phyloP scores from a whole-genome alignment of 2,329 filamentous ascomycete species.

The Aspergillus niger region DNA sequence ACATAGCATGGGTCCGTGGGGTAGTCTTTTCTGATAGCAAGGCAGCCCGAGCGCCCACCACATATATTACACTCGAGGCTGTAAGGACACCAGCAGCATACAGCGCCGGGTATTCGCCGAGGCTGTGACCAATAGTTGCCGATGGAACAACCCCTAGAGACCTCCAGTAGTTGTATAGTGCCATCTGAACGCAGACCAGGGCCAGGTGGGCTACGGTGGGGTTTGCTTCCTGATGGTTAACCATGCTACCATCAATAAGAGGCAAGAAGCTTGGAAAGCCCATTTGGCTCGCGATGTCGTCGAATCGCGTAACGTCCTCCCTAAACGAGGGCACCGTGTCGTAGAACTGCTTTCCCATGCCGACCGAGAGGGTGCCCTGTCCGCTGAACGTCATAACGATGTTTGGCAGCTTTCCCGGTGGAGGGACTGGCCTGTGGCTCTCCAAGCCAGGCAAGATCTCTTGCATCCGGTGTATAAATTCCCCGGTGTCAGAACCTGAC shows the following conservation, averaged over 20 bases:
- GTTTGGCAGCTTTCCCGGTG: slow-evolving; percentile 21
- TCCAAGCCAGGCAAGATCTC: slow-evolving; percentile 20
- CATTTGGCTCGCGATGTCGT: slow-evolving; percentile 33
- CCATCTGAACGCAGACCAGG: slow-evolving; percentile 46
- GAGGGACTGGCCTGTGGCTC: slow-evolving; percentile 14
- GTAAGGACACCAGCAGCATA: slow-evolving; percentile 29
- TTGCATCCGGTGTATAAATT: not conserved
- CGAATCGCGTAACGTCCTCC: slow-evolving; percentile 30
- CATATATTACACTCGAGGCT: slow-evolving; percentile 26
- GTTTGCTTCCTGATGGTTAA: slow-evolving; percentile 27
- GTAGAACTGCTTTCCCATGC: slow-evolving; percentile 39
- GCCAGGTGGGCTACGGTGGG: slow-evolving; percentile 28
- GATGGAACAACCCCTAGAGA: slow-evolving; percentile 41
- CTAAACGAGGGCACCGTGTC: slow-evolving; percentile 31
- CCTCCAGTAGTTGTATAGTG: slow-evolving; percentile 38
- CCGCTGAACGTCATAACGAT: slow-evolving; percentile 37
- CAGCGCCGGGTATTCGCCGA: slow-evolving; percentile 37
- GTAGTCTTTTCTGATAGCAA: slow-evolving; percentile 25
- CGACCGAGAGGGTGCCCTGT: slow-evolving; percentile 38
- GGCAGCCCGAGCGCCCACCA: slow-evolving; percentile 29
- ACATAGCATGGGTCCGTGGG: slow-evolving; percentile 36
- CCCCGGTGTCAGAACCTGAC: slow-evolving; percentile 18
- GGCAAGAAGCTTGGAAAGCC: slow-evolving; percentile 41
- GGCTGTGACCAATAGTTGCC: slow-evolving; percentile 44
- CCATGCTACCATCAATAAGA: slow-evolving; percentile 32